Evolutionary conservation across 768 basidiomycete genomes (phyloP).

Genomic region (Udeniomyces megalosporus): DNA sequence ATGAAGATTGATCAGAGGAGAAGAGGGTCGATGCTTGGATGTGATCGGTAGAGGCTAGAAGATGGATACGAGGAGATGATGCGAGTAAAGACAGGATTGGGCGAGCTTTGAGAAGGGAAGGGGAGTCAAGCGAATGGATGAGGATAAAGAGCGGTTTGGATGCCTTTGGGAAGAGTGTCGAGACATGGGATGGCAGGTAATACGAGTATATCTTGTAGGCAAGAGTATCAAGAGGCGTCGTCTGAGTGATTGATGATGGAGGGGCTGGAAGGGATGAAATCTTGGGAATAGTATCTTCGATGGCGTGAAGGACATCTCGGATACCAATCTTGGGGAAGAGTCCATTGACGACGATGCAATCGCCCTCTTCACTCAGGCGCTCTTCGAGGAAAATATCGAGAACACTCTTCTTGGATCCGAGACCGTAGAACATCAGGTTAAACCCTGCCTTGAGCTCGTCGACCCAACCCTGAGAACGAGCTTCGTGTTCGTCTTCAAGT

Average conservation of each 20-base stretch:
- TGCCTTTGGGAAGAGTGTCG: conserved; percentile 18
- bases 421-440: conserved; percentile 74
- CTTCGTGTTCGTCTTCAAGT: conserved; percentile 24
- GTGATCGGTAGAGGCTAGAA: conserved; percentile 76
- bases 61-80: conserved; percentile 55
- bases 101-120: conserved; percentile 47
- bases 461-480: conserved; percentile 38
- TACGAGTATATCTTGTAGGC: conserved; percentile 49
- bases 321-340: conserved; percentile 53
- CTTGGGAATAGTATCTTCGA: conserved; percentile 21
- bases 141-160: conserved; percentile 51
- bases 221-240: conserved; percentile 42
- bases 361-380: conserved; percentile 42
- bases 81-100: conserved; percentile 56
- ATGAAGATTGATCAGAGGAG: conserved; percentile 34
- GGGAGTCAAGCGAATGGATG: conserved; percentile 76
- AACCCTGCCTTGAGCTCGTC: conserved; percentile 60
- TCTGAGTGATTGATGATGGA: conserved; percentile 26
- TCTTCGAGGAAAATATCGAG: conserved; percentile 58
- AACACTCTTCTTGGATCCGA: conserved; percentile 65
- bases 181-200: conserved; percentile 32
- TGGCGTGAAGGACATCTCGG: conserved; percentile 41
- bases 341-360: conserved; percentile 63
- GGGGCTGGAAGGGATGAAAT: not conserved
- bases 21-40: conserved; percentile 70